Percentiles rank a stretch among this genome's conserved stretches.
These are phyloP conservation scores for Penicillium sclerotigenum DNA, from an alignment of 2,329 filamentous ascomycete species.

Conservation along the genomic window DNA sequence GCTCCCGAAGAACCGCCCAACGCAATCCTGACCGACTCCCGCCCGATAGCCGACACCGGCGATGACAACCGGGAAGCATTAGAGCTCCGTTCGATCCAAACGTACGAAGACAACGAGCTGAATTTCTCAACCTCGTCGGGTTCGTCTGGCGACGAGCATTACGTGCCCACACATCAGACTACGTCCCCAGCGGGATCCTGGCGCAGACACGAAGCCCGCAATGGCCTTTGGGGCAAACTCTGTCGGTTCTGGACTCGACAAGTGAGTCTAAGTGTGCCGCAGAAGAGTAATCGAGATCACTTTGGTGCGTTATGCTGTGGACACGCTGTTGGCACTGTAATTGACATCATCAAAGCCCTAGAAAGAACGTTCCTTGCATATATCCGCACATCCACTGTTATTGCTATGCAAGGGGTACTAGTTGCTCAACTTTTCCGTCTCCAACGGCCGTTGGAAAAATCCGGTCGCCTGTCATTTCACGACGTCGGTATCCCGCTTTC, in stretches of 20 bases:
- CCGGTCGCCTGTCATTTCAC: slow-evolving; percentile 55
- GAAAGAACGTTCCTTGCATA: slow-evolving; percentile 75
- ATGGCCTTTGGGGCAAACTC: slow-evolving; percentile 62
- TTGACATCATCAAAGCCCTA: slow-evolving; percentile 52
- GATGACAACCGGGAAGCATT: slow-evolving; percentile 21
- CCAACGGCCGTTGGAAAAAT: slow-evolving; percentile 32
- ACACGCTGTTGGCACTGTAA: neutral
- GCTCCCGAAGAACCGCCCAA: slow-evolving; percentile 2
- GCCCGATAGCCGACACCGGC: slow-evolving; percentile 7
- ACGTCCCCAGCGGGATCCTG: slow-evolving; percentile 19
- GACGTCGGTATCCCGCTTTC: slow-evolving; percentile 59
- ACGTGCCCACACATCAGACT: slow-evolving; percentile 25
- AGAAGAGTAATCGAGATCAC: slow-evolving; percentile 43
- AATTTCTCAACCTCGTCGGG: slow-evolving; percentile 28
- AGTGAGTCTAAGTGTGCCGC: slow-evolving; percentile 38
- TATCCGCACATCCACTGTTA: slow-evolving; percentile 64
- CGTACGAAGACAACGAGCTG: slow-evolving; percentile 25
- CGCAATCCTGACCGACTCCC: slow-evolving; percentile 9
- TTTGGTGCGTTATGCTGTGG: slow-evolving; percentile 31
- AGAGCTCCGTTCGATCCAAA: slow-evolving; percentile 33
- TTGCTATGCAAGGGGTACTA: slow-evolving; percentile 64
- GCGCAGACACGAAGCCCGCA: slow-evolving; percentile 8
- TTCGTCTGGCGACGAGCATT: slow-evolving; percentile 35
- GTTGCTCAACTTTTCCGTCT: slow-evolving; percentile 67
- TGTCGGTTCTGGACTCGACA: slow-evolving; percentile 76